phyloP scores from a whole-genome alignment of 2,329 filamentous ascomycete genomes.

The Aspergillus sp. region DNA sequence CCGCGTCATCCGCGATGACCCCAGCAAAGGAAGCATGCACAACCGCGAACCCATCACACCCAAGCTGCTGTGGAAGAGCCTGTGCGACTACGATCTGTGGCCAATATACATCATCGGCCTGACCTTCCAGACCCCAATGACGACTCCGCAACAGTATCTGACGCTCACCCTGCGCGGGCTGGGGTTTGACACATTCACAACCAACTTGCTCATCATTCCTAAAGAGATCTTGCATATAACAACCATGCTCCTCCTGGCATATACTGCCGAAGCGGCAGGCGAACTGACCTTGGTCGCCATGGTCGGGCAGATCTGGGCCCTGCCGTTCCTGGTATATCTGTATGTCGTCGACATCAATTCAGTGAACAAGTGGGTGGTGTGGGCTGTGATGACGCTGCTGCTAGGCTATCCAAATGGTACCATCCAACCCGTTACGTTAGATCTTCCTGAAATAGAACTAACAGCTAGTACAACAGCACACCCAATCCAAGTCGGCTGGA shows the following conservation, averaged over 20 bases:
- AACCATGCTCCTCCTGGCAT: constrained; percentile 26
- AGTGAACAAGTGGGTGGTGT: constrained; percentile 53
- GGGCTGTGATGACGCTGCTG: constrained; percentile 52
- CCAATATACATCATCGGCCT: constrained; percentile 54
- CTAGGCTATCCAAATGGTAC: constrained; percentile 52
- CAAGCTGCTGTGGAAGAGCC: constrained; percentile 49
- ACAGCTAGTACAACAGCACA: constrained; percentile 41
- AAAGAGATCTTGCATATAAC: constrained; percentile 12
- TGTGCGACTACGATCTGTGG: constrained; percentile 60
- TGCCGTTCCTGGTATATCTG: constrained; percentile 55
- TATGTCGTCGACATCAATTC: constrained; percentile 46
- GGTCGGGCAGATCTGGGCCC: constrained; percentile 53
- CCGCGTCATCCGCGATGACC: constrained; percentile 57
- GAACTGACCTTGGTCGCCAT: constrained; percentile 53
- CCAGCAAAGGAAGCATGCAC: constrained; percentile 61
- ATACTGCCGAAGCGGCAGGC: constrained; percentile 38
- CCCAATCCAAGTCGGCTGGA: constrained; percentile 49
- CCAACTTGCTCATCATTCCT: constrained; percentile 65
- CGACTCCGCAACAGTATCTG: constrained; percentile 37
- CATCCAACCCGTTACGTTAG: neutral
- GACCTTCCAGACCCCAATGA: constrained; percentile 42
- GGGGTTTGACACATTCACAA: constrained; percentile 59
- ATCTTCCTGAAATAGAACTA: neutral
- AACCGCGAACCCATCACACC: constrained; percentile 56
- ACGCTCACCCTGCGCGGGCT: constrained; percentile 50